Evolutionary conservation across 495 filamentous ascomycete species (phyloP).

Genomic region (Trichoderma virens): DNA sequence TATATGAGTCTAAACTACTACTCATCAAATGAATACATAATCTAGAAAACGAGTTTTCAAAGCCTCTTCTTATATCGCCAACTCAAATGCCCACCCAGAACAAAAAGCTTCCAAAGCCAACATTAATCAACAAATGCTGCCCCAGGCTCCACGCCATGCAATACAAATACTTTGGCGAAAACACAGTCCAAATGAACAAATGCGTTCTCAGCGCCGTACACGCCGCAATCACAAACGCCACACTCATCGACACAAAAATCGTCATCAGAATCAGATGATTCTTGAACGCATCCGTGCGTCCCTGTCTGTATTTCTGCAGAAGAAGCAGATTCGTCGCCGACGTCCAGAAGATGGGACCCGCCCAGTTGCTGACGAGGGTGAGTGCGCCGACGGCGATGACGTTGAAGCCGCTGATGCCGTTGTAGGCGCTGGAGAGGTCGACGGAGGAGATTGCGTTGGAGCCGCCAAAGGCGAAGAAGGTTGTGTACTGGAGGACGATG

Average conservation of each 20-base stretch:
- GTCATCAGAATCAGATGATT: conserved; percentile 55
- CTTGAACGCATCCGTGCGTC: conserved; percentile 20
- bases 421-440: conserved; percentile 77
- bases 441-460: conserved; percentile 89
- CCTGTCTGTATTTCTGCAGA: conserved; percentile 16
- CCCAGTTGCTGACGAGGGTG: conserved; percentile 86
- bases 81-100: conserved; percentile 38
- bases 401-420: conserved; percentile 66
- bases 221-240: conserved; percentile 75
- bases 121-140: conserved; percentile 69
- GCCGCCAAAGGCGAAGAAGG: conserved; percentile 88
- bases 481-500: conserved; percentile 60
- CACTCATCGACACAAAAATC: conserved; percentile 50
- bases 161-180: conserved; percentile 94
- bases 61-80: no score
- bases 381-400: conserved; percentile 63
- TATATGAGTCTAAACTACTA: no score
- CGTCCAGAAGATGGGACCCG: conserved; percentile 82
- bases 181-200: conserved; percentile 98
- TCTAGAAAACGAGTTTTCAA: no score
- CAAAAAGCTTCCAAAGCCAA: conserved; percentile 48
- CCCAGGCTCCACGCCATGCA: conserved; percentile 76
- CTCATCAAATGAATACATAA: no score
- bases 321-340: conserved; percentile 52
- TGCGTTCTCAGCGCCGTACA: conserved; percentile 80